Conservation (phyloP, 257 asterid species). For the Haberlea rhodopensis region DNA sequence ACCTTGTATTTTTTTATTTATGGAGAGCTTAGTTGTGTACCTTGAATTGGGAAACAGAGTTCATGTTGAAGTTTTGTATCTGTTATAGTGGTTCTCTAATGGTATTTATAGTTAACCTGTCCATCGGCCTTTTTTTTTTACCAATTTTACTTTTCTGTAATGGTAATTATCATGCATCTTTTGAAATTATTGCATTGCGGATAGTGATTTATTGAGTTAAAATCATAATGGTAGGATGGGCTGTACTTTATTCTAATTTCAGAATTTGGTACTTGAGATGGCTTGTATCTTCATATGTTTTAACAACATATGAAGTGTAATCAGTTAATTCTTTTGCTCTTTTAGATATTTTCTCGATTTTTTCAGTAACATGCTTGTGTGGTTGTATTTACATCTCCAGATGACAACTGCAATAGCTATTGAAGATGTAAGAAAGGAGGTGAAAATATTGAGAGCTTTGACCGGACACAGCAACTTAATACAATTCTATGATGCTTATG, state of each 20-base stretch:
- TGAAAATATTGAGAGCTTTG: constrained; percentile 60
- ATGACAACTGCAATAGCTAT: constrained; percentile 64
- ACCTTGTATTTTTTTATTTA: not conserved
- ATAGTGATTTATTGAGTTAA: not conserved
- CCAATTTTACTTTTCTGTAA: too few relatives aligned
- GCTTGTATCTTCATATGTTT: not conserved
- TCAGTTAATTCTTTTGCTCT: not conserved
- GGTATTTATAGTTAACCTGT: not conserved
- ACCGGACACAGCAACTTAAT: constrained; percentile 54
- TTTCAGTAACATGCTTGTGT: not conserved
- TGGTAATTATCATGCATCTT: not conserved
- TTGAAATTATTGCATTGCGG: not conserved
- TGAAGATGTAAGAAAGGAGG: constrained; percentile 68
- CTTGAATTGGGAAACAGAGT: not conserved
- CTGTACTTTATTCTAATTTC: not conserved
- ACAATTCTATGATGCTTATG: constrained; percentile 54
- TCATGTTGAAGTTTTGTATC: not conserved
- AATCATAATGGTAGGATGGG: too few relatives aligned
- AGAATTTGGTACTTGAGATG: not conserved
- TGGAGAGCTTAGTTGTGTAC: not conserved
- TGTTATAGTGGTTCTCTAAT: not conserved
- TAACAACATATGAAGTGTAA: not conserved
- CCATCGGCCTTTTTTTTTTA: not conserved
- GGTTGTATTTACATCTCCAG: constrained; percentile 26
- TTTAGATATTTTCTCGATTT: not conserved